A percentile compares a stretch with the other conserved stretches of the same genome.
phyloP scores from a whole-genome alignment of 2,329 filamentous ascomycete genomes.

The Trichoderma sp. region DNA sequence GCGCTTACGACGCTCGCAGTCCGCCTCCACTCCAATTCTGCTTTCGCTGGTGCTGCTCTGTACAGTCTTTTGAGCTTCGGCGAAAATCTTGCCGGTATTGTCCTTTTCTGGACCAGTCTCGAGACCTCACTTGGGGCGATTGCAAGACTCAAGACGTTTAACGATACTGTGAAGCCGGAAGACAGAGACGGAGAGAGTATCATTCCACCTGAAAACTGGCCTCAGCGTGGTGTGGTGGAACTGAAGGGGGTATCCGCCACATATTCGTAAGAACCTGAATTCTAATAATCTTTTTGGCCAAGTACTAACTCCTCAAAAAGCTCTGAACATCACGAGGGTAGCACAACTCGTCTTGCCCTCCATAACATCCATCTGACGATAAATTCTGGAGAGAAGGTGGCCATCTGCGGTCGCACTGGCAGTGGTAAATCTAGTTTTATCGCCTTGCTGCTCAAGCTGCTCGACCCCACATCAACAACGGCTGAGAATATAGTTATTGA shows the following conservation, averaged over 20 bases:
- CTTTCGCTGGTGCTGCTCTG: neutral
- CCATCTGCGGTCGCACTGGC: neutral
- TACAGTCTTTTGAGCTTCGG: neutral
- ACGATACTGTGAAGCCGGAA: neutral
- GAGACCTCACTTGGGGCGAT: neutral
- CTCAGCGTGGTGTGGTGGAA: neutral
- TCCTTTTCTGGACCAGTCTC: neutral
- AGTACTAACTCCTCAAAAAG: neutral
- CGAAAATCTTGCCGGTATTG: neutral
- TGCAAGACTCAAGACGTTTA: neutral
- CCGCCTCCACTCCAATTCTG: neutral
- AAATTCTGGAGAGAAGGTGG: neutral
- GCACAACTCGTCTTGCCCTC: neutral
- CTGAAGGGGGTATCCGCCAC: neutral
- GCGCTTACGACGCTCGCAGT: neutral
- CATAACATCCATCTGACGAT: neutral
- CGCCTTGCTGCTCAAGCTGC: neutral
- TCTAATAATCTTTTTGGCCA: neutral
- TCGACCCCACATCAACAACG: neutral
- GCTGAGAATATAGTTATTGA: neutral
- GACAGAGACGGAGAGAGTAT: neutral
- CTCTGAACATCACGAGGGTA: neutral
- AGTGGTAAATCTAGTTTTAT: neutral
- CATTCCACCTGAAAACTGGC: neutral
- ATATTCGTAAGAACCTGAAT: neutral